Base-by-base conservation (phyloP, 768 basidiomycete genomes). In the Amanita rimosa region DNA sequence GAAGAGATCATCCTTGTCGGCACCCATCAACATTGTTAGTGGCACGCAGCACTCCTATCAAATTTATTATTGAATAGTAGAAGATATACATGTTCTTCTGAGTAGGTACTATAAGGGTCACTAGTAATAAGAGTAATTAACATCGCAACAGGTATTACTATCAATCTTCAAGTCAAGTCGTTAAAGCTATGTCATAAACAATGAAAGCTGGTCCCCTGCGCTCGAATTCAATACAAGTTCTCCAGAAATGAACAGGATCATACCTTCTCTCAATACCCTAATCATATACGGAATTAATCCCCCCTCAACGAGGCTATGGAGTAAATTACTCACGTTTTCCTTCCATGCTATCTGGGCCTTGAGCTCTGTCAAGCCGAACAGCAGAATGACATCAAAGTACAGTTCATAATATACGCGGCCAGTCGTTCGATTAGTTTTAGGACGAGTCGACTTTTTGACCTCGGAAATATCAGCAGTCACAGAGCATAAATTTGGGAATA, bases 321-420 rank as follows among this genome's bases (percentile, higher is more conserved):
- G n/a, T 38, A 44, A 41, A 17, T 1, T 29, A 48, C 55, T 13
- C 46, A 70, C 69, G 37, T 65, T 53, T 44, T 74, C 71, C 41
- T 52, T 58, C 74, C 74, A 76, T 9, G 62, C 56, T 10, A 74
- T 63, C 41, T 72, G 68, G 0, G 73, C 72, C 48, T 71, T 66
- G 14, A 75, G 43, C 44, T 76, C 74, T 0, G 73, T 72, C 35
- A 66, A 42, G 0, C 75, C 75, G 34, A 72, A 69, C 44, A 60
- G 62, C 41, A 76, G 53, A 33, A 73, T 60, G 22, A 76, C 57
- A 13, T 67, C 64, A 47, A 66, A 75, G 8, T 59, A 48, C 26
- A 60, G 3, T 31, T 44, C 22, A 37, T 62, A 65, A 49, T 60
- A 64, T 14, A 46, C 19, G 3, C 21, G 11, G 21, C 40, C 40